A percentile compares a stretch with the other conserved stretches of the same genome.
These are phyloP conservation scores for Eimeria tenella DNA, from an alignment of 169 alveolate genomes.

Conservation along the genomic window DNA sequence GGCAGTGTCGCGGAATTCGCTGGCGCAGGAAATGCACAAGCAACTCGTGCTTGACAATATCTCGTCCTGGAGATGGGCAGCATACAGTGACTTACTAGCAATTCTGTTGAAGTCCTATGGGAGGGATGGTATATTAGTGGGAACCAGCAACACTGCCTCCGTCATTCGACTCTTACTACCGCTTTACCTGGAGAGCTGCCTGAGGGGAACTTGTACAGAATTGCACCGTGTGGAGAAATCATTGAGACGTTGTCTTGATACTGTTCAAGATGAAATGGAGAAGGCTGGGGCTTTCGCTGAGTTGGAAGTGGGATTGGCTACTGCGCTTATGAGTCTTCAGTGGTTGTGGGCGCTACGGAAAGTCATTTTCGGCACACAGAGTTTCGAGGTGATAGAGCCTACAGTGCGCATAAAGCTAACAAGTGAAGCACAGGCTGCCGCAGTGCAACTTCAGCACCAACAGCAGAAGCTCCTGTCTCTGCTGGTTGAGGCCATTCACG, in stretches of 20 bases:
- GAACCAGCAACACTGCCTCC: conserved; percentile 38
- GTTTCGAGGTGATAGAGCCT: background rate
- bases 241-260: background rate
- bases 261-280: background rate
- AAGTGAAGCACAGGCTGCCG: conserved; percentile 4
- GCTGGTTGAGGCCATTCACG: conserved; percentile 7
- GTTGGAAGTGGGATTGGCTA: conserved; percentile 7
- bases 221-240: background rate
- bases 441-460: conserved; percentile 45
- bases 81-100: conserved; percentile 50
- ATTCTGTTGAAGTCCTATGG: background rate
- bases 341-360: conserved; percentile 65
- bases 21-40: background rate
- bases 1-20: conserved; percentile 11
- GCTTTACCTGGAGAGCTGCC: conserved; percentile 24
- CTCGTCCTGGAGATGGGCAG: conserved; percentile 41
- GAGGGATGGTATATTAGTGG: conserved; percentile 10
- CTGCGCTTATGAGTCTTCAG: conserved; percentile 15
- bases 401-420: background rate
- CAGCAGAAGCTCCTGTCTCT: conserved; percentile 37
- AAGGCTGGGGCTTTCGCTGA: background rate
- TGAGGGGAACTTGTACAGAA: conserved; percentile 31
- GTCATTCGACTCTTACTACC: conserved; percentile 45
- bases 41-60: background rate
- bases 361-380: background rate